Evolutionary conservation across 2,329 filamentous ascomycete species (phyloP).

Genomic region (Bipolaris victoriae): DNA sequence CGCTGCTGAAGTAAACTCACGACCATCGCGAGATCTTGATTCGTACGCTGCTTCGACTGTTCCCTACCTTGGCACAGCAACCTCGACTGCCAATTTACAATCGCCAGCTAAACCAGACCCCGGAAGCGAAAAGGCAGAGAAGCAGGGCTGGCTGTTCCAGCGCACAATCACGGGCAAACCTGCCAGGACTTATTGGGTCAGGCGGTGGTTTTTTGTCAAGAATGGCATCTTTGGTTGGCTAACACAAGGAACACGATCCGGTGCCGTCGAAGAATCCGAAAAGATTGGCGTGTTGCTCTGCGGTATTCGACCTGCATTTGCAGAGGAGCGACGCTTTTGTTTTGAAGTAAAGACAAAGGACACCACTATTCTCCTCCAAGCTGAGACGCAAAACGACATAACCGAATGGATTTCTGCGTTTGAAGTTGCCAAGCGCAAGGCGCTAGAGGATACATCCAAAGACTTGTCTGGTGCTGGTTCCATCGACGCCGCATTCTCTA

Average conservation of each 20-base stretch:
- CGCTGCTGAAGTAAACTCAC: conserved; percentile 69
- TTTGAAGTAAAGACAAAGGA: conserved; percentile 99
- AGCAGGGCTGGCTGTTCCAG: conserved; percentile 93
- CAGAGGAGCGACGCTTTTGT: conserved; percentile 93
- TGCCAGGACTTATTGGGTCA: conserved; percentile 84
- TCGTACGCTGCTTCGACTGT: conserved; percentile 91
- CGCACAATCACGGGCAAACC: conserved; percentile 85
- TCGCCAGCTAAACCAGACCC: conserved; percentile 60
- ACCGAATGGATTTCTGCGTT: conserved; percentile 94
- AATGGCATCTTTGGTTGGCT: conserved; percentile 97
- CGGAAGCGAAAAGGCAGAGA: conserved; percentile 66
- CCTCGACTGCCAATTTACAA: conserved; percentile 60
- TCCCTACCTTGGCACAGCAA: conserved; percentile 76
- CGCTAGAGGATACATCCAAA: conserved; percentile 74
- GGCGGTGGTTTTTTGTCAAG: conserved; percentile 94
- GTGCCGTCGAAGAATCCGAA: conserved; percentile 91
- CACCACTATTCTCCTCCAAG: conserved; percentile 84
- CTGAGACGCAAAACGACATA: conserved; percentile 90
- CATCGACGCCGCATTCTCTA: conserved; percentile 82
- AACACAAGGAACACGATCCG: conserved; percentile 76
- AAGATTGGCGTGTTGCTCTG: conserved; percentile 95
- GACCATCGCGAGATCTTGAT: conserved; percentile 89
- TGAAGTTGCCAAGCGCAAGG: conserved; percentile 90
- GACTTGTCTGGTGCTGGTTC: conserved; percentile 55
- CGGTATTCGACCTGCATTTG: conserved; percentile 86